Evolutionary conservation across 257 asterid species (phyloP), one percentile per base, ranked within the genome.

Genomic region (Forsythia viridissima): DNA sequence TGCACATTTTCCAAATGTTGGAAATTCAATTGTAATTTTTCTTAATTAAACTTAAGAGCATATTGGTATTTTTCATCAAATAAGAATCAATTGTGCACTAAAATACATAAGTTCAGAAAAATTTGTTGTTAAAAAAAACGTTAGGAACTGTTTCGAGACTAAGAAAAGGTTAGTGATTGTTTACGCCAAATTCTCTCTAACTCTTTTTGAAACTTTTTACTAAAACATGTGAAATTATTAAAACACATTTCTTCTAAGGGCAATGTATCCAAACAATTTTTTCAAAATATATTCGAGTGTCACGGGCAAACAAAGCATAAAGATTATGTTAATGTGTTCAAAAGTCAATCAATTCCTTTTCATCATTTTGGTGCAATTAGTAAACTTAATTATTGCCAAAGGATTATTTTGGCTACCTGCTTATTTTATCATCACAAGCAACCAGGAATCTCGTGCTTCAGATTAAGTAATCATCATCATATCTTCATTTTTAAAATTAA

Each of bases 381-480:
- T 11, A 63, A 30, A 11, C 70, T 30, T 63, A 63, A 63, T 63
- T 63, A 63, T 63, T 63, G 40, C 70, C 70, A 30, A 63, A 21
- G 4, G 6, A 21, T 8, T 61, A 21, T 61, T 76, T 79, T 76
- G 44, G 75, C 76, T 83, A 72, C 80, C 46, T 16, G 11, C 74
- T 77, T 77, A 70, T 80, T 42, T 72, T 77, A 73, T 57, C 67
- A 66, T 69, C 63, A 76, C 81, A 72, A 78, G 76, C 69, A 81
- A 78, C 59, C n/a, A 55, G 75, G 83, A 84, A 78, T 81, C 79
- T 84, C 76, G 71, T 55, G 77, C 77, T 43, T 10, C 61, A 44
- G 76, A 84, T 76, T 81, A 79, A 84, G 83, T 75, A 75, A 75
- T 84, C 34, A 78, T 71, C 1, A 44, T 71, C 1, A 44, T 44